Evolutionary conservation across 2,329 filamentous ascomycete genomes (phyloP), one percentile per base, ranked within the genome.

Genomic region (Paracoccidioides brasiliensis): DNA sequence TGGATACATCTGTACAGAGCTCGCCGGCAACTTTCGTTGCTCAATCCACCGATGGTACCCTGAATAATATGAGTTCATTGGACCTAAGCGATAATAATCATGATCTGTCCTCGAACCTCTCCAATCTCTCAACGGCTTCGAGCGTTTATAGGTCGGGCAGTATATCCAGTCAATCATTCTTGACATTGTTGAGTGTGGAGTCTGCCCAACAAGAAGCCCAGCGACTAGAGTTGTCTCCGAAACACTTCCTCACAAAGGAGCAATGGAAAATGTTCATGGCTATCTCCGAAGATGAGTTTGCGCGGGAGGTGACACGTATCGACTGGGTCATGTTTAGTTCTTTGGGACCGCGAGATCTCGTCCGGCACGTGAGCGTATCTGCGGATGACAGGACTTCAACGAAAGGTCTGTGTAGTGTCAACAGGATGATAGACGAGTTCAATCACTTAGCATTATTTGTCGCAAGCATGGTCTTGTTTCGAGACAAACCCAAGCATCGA

Each of bases 321-420:
- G 93, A 98, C 72, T 97, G 91, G 91, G 84, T 94, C 69, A 93
- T 97, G 86, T 97, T 96, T 70, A 94, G 88, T 53, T 90, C 90
- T 0, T 95, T 97, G 59, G 84, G 89, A 32, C 87, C 95, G 55
- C 87, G 93, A 57, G 93, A 98, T 70, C 82, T 97, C 51, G 86
- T 97, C 44, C 86, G 93, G 4, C 88, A 96, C 66, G 90, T 96
- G 60, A 93, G 85, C 64, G 75, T 96, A 49, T 82, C 84, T 0
- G 67, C 69, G 1, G 62, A 67, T 4, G 69, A 73, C 48, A 72
- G 72, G 56, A 69, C 70, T 32, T 72, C 87, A 64, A 84, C 83
- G 63, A 84, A 81, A 67, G 85, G 82, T 63, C 76, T 96, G 63
- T 82, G 84, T 58, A 91, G 95, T 65, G 89, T 97, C 54, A 90